Conservation (phyloP, 176 grass and related monocot species). For the Cenchrus fungigraminus region DNA sequence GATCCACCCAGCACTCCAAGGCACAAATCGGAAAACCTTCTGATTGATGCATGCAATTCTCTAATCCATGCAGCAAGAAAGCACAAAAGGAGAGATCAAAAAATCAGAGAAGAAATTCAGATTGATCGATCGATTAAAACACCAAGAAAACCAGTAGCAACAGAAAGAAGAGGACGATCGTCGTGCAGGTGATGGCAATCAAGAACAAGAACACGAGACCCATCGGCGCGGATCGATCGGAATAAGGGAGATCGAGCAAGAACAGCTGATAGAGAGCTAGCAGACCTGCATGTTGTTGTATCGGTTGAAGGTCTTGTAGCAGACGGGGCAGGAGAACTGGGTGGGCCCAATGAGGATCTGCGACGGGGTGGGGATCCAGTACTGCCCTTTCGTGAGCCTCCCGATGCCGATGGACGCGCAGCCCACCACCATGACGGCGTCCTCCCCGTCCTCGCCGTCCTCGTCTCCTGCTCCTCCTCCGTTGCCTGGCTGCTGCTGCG, state of each 20-base stretch:
- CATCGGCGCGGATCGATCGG: not conserved
- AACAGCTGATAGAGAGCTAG: not conserved
- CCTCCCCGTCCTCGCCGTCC: slow-evolving; percentile 19
- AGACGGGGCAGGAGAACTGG: slow-evolving; percentile 88
- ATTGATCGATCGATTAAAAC: not conserved
- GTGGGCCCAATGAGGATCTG: slow-evolving; percentile 93
- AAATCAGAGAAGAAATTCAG: not conserved
- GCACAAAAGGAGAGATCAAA: not conserved
- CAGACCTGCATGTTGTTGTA: slow-evolving; percentile 95
- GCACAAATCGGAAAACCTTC: not conserved
- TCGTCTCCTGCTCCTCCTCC: slow-evolving; percentile 33
- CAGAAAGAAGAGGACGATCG: too few relatives aligned
- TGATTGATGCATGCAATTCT: slow-evolving; percentile 9
- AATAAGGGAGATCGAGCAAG: not conserved
- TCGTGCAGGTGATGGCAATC: not conserved
- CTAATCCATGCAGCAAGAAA: slow-evolving; percentile 8
- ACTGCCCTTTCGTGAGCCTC: slow-evolving; percentile 82
- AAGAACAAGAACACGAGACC: not conserved
- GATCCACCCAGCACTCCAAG: slow-evolving; percentile 42
- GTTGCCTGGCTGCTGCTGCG: slow-evolving; percentile 5
- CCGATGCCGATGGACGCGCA: slow-evolving; percentile 61
- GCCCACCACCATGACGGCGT: slow-evolving; percentile 40
- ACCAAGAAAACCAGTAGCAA: not conserved
- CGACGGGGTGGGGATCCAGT: slow-evolving; percentile 88
- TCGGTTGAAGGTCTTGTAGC: slow-evolving; percentile 89